phyloP scores from a whole-genome alignment of 805 yeast genomes.

The Pichia nakasei region DNA sequence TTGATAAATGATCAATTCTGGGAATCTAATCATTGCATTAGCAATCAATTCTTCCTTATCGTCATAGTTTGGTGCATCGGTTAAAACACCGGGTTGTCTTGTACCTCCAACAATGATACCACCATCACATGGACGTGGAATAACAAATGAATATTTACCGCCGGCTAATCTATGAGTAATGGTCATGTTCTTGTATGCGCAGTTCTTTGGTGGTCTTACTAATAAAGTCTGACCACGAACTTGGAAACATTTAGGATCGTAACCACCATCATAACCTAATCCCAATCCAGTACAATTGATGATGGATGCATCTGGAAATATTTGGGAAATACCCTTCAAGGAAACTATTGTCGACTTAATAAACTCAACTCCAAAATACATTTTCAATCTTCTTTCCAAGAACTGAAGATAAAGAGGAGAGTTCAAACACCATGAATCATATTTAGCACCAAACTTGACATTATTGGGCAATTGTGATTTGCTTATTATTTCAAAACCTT shows the following conservation, averaged over 20 bases:
- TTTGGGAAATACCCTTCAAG: slow-evolving; percentile 34
- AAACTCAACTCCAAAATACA: slow-evolving; percentile 26
- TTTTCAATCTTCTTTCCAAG: slow-evolving; percentile 14
- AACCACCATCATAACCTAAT: slow-evolving; percentile 45
- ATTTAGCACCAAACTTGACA: slow-evolving; percentile 40
- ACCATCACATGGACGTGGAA: slow-evolving; percentile 54
- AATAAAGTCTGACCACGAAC: slow-evolving; percentile 68
- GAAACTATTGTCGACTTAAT: slow-evolving; percentile 21
- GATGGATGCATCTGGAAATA: slow-evolving; percentile 23
- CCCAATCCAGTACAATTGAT: slow-evolving; percentile 62
- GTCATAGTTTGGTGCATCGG: slow-evolving; percentile 27
- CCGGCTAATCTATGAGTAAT: slow-evolving; percentile 31
- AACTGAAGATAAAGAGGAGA: slow-evolving; percentile 40
- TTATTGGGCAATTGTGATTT: slow-evolving; percentile 29
- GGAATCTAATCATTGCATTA: slow-evolving; percentile 40
- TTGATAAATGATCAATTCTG: slow-evolving; percentile 37
- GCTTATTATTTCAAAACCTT: slow-evolving; percentile 27
- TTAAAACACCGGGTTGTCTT: slow-evolving; percentile 40
- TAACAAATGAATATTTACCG: slow-evolving; percentile 41
- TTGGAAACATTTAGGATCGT: slow-evolving; percentile 39
- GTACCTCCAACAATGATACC: slow-evolving; percentile 70
- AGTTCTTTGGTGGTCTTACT: slow-evolving; percentile 34
- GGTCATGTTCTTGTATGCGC: slow-evolving; percentile 32
- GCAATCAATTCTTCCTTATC: slow-evolving; percentile 40
- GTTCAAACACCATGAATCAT: slow-evolving; percentile 54